Evolutionary conservation across 2,329 filamentous ascomycete genomes (phyloP), one percentile per base, ranked within the genome.

Genomic region (Reticulascus tulasneorum): DNA sequence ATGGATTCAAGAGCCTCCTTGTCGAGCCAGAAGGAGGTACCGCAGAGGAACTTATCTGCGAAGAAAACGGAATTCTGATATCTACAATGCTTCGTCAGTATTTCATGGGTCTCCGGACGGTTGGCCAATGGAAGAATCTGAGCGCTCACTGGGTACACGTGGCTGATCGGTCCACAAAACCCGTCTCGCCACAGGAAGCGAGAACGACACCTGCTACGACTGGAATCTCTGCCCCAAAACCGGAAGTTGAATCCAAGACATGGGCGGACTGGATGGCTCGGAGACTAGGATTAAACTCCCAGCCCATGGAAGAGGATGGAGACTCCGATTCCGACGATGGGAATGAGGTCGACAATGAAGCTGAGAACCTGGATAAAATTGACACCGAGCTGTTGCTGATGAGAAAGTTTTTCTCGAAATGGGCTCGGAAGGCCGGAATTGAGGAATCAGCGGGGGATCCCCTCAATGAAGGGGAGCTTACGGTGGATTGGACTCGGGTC

Each of bases 41-140:
- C 4, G 84, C 82, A 2, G 80, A 88, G 48, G 86, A 90, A 54
- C 64, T 95, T 12, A 82, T 95, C 6, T 81, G 79, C 20, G 88
- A 94, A 52, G 89, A 96, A 55, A 90, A 86, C 48, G 90, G 89
- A 4, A 81, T 94, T 12, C 71, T 95, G 37, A 86, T 95, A 50
- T 89, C 84, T 31, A 86, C 85, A 53, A 82, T 96, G 57, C 71
- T 96, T 15, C 79, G 89, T 10, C 89, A 95, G 56, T 95, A 94
- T 60, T 95, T 95, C 61, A 84, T 94, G 74, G 85, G 82, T 7
- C 70, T 94, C 27, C 86, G 86, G 37, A 83, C 90, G 1, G 64
- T 94, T 18, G 86, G 87, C 13, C 78, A 79, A 50, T 95, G 89
- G 89, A 79, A 77, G 41, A 72, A 79, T 39, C 85, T 85, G 67